Conservation (phyloP, 176 grass and related monocot species). For the Cenchrus purpureus region DNA sequence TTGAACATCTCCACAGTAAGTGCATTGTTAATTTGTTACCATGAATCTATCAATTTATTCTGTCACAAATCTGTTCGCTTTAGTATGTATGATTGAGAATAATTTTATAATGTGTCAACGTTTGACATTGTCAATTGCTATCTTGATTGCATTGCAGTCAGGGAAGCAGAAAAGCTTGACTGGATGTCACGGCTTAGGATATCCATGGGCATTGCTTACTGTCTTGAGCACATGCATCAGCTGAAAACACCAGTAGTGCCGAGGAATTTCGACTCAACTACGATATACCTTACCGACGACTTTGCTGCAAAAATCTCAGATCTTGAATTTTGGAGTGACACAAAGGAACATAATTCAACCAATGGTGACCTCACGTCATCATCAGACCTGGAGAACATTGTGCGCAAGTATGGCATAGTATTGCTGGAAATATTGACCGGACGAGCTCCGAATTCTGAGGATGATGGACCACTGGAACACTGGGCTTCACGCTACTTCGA, state of each 20-base stretch:
- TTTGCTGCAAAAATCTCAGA: constrained; percentile 78
- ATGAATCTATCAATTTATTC: constrained; percentile 2
- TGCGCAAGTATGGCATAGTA: constrained; percentile 66
- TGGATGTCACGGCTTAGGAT: constrained; percentile 78
- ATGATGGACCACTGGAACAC: constrained; percentile 47
- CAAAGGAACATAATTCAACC: constrained; percentile 25
- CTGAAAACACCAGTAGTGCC: constrained; percentile 58
- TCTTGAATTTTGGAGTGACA: constrained; percentile 48
- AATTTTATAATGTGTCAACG: neutral
- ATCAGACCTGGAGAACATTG: constrained; percentile 39
- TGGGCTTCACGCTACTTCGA: constrained; percentile 48
- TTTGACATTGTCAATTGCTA: constrained; percentile 2
- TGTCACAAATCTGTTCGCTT: constrained; percentile 12
- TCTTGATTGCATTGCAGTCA: constrained; percentile 49
- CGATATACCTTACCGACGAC: constrained; percentile 84
- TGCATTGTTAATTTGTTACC: neutral
- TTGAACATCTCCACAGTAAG: constrained; percentile 90
- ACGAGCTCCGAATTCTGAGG: constrained; percentile 51
- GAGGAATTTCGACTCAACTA: constrained; percentile 58
- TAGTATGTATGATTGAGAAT: neutral
- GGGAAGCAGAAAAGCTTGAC: constrained; percentile 77
- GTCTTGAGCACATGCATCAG: constrained; percentile 80
- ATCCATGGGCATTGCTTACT: constrained; percentile 89
- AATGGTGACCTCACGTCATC: neutral
- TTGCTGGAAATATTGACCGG: constrained; percentile 82